Evolutionary conservation across 2,329 filamentous ascomycete species (phyloP).

Genomic region (Pseudogymnoascus sp.): DNA sequence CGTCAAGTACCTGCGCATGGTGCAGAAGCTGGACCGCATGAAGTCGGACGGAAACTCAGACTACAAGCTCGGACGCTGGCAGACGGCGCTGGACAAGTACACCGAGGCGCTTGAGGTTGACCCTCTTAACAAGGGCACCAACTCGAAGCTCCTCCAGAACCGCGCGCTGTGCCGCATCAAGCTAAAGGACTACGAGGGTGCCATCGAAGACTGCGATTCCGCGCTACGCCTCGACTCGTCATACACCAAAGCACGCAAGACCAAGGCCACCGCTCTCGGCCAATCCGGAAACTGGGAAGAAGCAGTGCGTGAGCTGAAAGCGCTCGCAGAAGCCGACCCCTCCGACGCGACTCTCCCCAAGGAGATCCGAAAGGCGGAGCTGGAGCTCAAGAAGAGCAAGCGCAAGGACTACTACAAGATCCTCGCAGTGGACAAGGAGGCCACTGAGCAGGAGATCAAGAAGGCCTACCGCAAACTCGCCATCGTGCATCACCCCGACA

Average conservation of each 20-base stretch:
- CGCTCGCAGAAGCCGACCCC: conserved; percentile 74
- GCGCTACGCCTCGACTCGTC: conserved; percentile 75
- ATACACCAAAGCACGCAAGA: conserved; percentile 88
- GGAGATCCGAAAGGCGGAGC: conserved; percentile 82
- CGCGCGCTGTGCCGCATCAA: conserved; percentile 76
- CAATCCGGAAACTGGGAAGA: conserved; percentile 88
- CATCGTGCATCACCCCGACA: conserved; percentile 92
- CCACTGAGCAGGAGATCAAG: conserved; percentile 80
- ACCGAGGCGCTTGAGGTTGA: conserved; percentile 77
- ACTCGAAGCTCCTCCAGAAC: conserved; percentile 92
- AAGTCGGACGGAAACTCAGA: conserved; percentile 89
- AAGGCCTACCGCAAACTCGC: conserved; percentile 94
- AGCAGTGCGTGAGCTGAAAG: conserved; percentile 81
- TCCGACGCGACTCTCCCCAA: conserved; percentile 72
- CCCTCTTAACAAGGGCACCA: conserved; percentile 80
- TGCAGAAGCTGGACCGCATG: conserved; percentile 86
- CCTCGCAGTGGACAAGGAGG: conserved; percentile 78
- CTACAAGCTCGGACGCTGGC: conserved; percentile 79
- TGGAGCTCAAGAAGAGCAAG: conserved; percentile 95
- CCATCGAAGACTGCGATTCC: conserved; percentile 78
- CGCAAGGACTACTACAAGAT: conserved; percentile 99
- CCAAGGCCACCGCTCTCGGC: conserved; percentile 83
- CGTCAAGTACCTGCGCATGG: conserved; percentile 78
- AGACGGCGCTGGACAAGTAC: conserved; percentile 78
- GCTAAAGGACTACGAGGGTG: conserved; percentile 75